Percentiles rank a stretch among this genome's conserved stretches.
phyloP scores from a whole-genome alignment of 257 asterid species.

The Dorcoceras hygrometricum region DNA sequence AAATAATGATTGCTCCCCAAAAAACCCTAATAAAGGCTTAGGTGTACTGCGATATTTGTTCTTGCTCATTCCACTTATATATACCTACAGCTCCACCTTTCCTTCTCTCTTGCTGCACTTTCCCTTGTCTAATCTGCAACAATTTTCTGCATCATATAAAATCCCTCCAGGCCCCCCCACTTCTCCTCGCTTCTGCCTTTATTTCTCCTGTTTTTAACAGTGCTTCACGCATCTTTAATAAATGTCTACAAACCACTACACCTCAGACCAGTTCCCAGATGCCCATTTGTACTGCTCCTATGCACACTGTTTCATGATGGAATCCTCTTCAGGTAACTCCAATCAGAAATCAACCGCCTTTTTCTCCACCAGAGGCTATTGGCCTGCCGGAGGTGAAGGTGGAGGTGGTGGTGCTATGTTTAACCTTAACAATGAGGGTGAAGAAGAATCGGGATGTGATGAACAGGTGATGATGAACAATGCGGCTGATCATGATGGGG shows the following conservation, averaged over 20 bases:
- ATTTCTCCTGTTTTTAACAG: background rate
- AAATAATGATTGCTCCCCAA: constrained; percentile 70
- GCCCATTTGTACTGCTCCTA: constrained; percentile 41
- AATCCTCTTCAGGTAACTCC: constrained; percentile 32
- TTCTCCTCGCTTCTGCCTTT: background rate
- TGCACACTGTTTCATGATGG: constrained; percentile 38
- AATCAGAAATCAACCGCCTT: constrained; percentile 11
- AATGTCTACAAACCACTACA: constrained; percentile 69
- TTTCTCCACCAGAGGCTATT: background rate
- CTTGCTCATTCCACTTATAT: constrained; percentile 1
- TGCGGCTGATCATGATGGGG: constrained; percentile 9
- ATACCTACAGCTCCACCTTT: background rate
- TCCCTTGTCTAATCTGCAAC: constrained; percentile 3
- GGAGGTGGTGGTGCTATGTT: constrained; percentile 9
- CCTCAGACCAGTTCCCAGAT: constrained; percentile 43
- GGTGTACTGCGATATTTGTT: constrained; percentile 18
- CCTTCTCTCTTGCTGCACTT: background rate
- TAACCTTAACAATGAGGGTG: constrained; percentile 59
- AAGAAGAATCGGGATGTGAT: constrained; percentile 26
- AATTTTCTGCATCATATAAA: constrained; percentile 8
- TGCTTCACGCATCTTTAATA: constrained; percentile 10
- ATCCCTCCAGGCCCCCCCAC: constrained; percentile 5
- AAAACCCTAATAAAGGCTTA: constrained; percentile 51
- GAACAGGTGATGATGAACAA: background rate
- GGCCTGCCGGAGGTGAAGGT: background rate